phyloP scores from a whole-genome alignment of 192 early-diverging fungal genomes.

The Globomyces pollinis-pini region DNA sequence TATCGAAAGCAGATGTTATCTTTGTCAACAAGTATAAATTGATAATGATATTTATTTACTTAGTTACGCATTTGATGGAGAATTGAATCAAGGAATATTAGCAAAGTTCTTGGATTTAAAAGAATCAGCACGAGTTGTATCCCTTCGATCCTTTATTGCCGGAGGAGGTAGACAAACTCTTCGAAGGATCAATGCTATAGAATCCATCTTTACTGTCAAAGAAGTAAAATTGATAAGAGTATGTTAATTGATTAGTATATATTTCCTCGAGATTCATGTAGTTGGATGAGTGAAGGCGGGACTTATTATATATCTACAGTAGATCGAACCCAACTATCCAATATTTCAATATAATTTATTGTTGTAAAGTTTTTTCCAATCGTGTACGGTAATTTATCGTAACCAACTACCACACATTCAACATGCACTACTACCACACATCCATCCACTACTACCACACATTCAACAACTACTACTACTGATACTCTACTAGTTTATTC shows the following conservation, averaged over 20 bases:
- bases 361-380: too few species aligned
- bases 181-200: constrained; percentile 46
- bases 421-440: too few species aligned
- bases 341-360: too few species aligned
- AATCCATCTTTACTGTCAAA: constrained; percentile 41
- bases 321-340: constrained; percentile 8
- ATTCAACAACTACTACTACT: too few species aligned
- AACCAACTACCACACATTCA: too few species aligned
- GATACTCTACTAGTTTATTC: too few species aligned
- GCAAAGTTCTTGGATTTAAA: constrained; percentile 88
- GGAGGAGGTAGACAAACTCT: constrained; percentile 64
- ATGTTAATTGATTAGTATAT: too few species aligned
- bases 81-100: constrained; percentile 73
- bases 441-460: too few species aligned
- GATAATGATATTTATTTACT: neutral
- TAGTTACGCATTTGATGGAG: constrained; percentile 79
- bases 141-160: constrained; percentile 78
- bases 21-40: constrained; percentile 75
- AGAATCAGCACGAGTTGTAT: constrained; percentile 75
- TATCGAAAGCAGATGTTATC: constrained; percentile 79
- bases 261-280: constrained; percentile 19
- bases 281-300: constrained; percentile 43
- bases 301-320: constrained; percentile 33
- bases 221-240: too few species aligned
- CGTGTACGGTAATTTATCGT: too few species aligned